Percentiles rank a stretch among this genome's conserved stretches.
These are phyloP conservation scores for Trematosphaeria pertusa DNA, from an alignment of 2,329 filamentous ascomycete species.

Conservation along the genomic window DNA sequence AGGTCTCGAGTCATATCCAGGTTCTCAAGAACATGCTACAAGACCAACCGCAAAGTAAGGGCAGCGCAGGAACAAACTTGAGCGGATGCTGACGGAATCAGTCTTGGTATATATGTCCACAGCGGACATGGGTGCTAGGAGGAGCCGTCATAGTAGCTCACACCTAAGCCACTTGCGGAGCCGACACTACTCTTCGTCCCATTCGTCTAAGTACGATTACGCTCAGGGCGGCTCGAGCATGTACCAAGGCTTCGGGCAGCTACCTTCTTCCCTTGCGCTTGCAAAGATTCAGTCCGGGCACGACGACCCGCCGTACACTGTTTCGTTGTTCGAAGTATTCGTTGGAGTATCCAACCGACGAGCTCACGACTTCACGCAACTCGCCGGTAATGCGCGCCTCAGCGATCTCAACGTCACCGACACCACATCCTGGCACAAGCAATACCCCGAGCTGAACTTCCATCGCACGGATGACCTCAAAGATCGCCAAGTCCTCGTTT, in stretches of 20 bases:
- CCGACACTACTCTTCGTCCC: slow-evolving; percentile 30
- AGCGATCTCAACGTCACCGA: slow-evolving; percentile 42
- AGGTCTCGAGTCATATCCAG: slow-evolving; percentile 70
- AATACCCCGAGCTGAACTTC: slow-evolving; percentile 42
- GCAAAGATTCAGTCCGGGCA: slow-evolving; percentile 12
- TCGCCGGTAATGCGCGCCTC: slow-evolving; percentile 36
- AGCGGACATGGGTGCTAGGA: slow-evolving; percentile 35
- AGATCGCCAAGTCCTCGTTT: slow-evolving; percentile 47
- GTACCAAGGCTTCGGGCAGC: slow-evolving; percentile 24
- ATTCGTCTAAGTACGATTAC: slow-evolving; percentile 32
- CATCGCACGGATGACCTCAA: slow-evolving; percentile 28
- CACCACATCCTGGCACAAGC: slow-evolving; percentile 38
- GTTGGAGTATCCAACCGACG: slow-evolving; percentile 45
- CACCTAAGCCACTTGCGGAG: slow-evolving; percentile 30
- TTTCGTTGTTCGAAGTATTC: slow-evolving; percentile 50
- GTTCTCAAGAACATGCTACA: slow-evolving; percentile 65
- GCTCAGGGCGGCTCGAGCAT: slow-evolving; percentile 14
- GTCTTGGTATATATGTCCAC: slow-evolving; percentile 53
- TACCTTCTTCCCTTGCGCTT: slow-evolving; percentile 23
- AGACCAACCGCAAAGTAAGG: slow-evolving; percentile 60
- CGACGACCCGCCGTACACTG: slow-evolving; percentile 26
- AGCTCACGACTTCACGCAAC: slow-evolving; percentile 50
- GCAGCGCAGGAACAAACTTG: neutral
- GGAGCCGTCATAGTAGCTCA: slow-evolving; percentile 16
- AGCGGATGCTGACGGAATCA: slow-evolving; percentile 31